Evolutionary conservation across 495 filamentous ascomycete genomes (phyloP).

Genomic region (Choiromyces venosus): DNA sequence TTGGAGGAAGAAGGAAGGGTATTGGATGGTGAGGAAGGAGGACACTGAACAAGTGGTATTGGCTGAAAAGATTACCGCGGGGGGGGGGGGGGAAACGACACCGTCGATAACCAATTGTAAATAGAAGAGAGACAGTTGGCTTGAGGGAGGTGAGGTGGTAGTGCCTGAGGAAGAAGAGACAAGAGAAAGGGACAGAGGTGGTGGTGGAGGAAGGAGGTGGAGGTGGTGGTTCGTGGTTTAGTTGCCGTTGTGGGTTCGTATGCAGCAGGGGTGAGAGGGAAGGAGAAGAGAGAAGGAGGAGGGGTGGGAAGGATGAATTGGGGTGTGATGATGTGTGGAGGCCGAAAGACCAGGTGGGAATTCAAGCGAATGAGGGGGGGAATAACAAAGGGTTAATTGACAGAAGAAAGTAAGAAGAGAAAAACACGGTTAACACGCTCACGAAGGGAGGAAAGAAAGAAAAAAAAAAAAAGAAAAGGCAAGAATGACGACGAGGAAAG

Average conservation of each 20-base stretch:
- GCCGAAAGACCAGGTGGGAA: conserved; percentile 22
- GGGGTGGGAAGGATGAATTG: conserved; percentile 32
- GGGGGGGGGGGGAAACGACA: conserved; percentile 13
- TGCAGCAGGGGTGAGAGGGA: conserved; percentile 32
- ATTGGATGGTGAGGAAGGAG: conserved; percentile 4
- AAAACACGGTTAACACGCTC: conserved; percentile 3
- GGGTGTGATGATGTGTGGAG: conserved; percentile 21
- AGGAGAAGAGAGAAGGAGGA: conserved; percentile 22
- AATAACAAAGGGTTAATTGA: conserved; percentile 22
- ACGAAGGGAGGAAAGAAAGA: not conserved
- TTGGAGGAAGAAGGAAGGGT: conserved; percentile 25
- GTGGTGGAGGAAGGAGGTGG: conserved; percentile 31
- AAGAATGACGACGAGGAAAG: conserved; percentile 4
- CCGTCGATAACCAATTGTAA: conserved; percentile 29
- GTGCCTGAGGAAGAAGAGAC: conserved; percentile 11
- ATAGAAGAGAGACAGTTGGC: conserved; percentile 17
- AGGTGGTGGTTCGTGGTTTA: conserved; percentile 29
- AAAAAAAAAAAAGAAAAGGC: conserved; percentile 4
- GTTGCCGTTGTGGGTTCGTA: conserved; percentile 32
- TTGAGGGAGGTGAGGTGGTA: conserved; percentile 7
- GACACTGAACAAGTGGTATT: conserved; percentile 35
- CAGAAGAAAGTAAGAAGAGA: conserved; percentile 11
- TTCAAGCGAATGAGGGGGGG: conserved; percentile 31
- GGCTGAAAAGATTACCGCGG: conserved; percentile 19
- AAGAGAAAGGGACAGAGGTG: conserved; percentile 21